Conservation (phyloP, 2,329 filamentous ascomycete genomes). For the Clarireedia paspali region DNA sequence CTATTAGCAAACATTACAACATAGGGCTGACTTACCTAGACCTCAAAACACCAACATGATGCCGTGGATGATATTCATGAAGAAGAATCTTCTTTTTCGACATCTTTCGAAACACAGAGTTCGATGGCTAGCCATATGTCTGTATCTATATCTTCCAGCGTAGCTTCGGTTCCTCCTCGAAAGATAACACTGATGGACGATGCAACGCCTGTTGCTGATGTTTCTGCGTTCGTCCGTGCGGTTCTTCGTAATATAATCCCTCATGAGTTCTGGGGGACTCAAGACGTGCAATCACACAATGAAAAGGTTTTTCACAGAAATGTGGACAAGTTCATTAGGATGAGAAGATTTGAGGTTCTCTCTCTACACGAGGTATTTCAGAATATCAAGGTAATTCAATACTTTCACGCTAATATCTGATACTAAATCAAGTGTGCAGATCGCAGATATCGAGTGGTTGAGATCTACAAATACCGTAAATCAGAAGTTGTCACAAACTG, state of each 20-base stretch:
- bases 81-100: slow-evolving; percentile 17
- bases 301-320: slow-evolving; percentile 51
- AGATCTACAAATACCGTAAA: slow-evolving; percentile 40
- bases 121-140: not conserved
- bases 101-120: slow-evolving; percentile 20
- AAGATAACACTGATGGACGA: slow-evolving; percentile 47
- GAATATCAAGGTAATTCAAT: slow-evolving; percentile 56
- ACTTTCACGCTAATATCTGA: not conserved
- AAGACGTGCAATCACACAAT: slow-evolving; percentile 49
- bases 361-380: slow-evolving; percentile 73
- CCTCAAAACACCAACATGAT: not conserved
- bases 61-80: slow-evolving; percentile 1
- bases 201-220: slow-evolving; percentile 57
- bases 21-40: slow-evolving; percentile 13
- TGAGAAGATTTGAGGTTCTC: slow-evolving; percentile 75
- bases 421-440: slow-evolving; percentile 36
- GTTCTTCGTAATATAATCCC: slow-evolving; percentile 68
- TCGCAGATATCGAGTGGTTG: slow-evolving; percentile 68
- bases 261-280: slow-evolving; percentile 62
- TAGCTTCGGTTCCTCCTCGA: slow-evolving; percentile 27
- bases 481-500: slow-evolving; percentile 59
- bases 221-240: slow-evolving; percentile 83
- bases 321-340: slow-evolving; percentile 68
- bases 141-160: slow-evolving; percentile 15
- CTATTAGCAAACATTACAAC: not conserved